Percentiles rank a stretch among this genome's conserved stretches.
These are phyloP conservation scores for Euphorbia pulcherrima DNA, from an alignment of 345 rosid species.

Conservation along the genomic window DNA sequence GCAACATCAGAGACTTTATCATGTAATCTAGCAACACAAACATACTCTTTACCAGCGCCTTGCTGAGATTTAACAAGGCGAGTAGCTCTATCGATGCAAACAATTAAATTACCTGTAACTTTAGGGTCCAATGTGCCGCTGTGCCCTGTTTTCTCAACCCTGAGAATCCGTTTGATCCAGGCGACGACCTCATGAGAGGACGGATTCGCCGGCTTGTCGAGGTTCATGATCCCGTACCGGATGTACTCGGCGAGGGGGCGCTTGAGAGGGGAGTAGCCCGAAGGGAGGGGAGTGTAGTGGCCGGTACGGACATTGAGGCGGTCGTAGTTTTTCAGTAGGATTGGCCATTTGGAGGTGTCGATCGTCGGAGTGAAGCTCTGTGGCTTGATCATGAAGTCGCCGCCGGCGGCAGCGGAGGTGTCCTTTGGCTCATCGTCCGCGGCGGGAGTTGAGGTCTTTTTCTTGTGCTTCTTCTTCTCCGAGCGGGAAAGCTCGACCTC, in stretches of 20 bases:
- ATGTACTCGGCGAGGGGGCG: constrained; percentile 79
- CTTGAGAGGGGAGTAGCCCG: constrained; percentile 83
- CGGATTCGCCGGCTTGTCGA: constrained; percentile 92
- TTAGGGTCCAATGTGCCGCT: constrained; percentile 95
- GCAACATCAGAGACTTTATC: constrained; percentile 78
- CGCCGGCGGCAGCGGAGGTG: constrained; percentile 8
- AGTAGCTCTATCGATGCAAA: constrained; percentile 89
- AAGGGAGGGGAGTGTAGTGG: constrained; percentile 87
- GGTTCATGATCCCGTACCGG: constrained; percentile 79
- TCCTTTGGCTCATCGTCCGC: constrained; percentile 10
- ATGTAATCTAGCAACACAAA: constrained; percentile 86
- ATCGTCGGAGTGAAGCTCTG: constrained; percentile 67
- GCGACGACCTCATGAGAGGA: constrained; percentile 98
- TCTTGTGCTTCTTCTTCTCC: constrained; percentile 61
- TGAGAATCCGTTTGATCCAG: constrained; percentile 89
- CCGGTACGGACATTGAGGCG: constrained; percentile 93
- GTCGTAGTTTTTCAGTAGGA: constrained; percentile 85
- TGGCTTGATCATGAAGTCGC: constrained; percentile 78
- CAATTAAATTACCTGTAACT: constrained; percentile 89
- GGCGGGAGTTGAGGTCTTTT: constrained; percentile 10
- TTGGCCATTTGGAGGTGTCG: constrained; percentile 90
- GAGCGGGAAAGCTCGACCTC: constrained; percentile 58
- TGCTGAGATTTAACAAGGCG: constrained; percentile 94
- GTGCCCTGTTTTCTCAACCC: constrained; percentile 92
- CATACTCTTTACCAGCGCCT: constrained; percentile 97